phyloP scores from a whole-genome alignment of 2,329 filamentous ascomycete species.

The Colletotrichum zoysiae region DNA sequence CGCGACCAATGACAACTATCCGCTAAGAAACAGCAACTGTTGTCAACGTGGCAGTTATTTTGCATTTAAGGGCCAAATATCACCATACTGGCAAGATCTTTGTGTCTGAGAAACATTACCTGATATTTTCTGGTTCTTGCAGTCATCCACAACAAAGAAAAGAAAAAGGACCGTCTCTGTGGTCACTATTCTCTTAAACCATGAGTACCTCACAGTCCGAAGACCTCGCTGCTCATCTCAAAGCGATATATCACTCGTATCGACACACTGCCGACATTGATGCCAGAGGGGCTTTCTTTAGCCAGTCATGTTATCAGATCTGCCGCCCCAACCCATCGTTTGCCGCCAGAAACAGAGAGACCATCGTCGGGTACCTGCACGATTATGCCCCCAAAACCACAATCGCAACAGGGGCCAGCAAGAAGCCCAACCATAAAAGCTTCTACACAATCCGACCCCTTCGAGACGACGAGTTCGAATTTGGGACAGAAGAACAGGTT shows the following conservation, averaged over 20 bases:
- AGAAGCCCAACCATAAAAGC: slow-evolving; percentile 8
- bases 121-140: not conserved
- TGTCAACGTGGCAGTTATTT: not conserved
- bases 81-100: no score
- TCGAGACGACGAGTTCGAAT: slow-evolving; percentile 37
- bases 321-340: slow-evolving; percentile 45
- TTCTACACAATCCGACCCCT: slow-evolving; percentile 43
- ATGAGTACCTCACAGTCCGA: not conserved
- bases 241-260: slow-evolving; percentile 16
- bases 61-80: no score
- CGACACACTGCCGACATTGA: slow-evolving; percentile 27
- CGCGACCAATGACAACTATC: not conserved
- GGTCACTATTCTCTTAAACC: not conserved
- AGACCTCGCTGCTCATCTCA: slow-evolving; percentile 9
- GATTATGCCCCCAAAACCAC: slow-evolving; percentile 37
- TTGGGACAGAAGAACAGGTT: slow-evolving; percentile 42
- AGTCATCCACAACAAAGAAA: not conserved
- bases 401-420: not conserved
- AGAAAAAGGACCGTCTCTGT: no score
- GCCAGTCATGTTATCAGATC: slow-evolving; percentile 40
- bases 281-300: slow-evolving; percentile 24
- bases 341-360: slow-evolving; percentile 43
- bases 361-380: slow-evolving; percentile 45
- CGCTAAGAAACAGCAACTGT: no score
- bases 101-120: not conserved